These are phyloP conservation scores for Jimgerdemannia lactiflua DNA, from an alignment of 192 early-diverging fungal species.

Conservation along the genomic window DNA sequence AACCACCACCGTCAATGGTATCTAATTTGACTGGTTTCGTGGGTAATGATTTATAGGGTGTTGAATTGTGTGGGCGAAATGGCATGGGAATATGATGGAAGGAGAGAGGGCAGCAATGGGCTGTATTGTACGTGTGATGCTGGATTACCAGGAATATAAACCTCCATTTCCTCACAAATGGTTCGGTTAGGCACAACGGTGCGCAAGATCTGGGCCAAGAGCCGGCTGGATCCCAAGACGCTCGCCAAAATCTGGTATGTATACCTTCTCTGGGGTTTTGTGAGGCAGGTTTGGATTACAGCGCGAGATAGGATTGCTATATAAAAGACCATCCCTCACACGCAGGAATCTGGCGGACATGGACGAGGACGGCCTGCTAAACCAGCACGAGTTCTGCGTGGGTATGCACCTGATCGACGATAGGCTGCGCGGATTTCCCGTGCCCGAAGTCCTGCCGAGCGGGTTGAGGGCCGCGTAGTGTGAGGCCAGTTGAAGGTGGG, in stretches of 20 bases:
- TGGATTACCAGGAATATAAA: background rate
- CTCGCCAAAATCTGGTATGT: background rate
- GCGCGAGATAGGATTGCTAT: no score
- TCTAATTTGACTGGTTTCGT: background rate
- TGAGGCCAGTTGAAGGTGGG: no score
- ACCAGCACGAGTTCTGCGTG: slow-evolving; percentile 36
- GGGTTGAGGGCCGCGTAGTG: background rate
- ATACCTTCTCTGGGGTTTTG: background rate
- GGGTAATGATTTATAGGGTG: background rate
- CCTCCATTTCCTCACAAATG: background rate
- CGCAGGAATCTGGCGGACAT: slow-evolving; percentile 37
- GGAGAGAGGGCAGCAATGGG: no score
- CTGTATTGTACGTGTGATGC: no score
- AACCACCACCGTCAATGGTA: no score
- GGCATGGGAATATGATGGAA: no score
- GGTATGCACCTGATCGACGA: slow-evolving; percentile 48
- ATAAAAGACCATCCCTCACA: no score
- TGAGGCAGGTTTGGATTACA: no score
- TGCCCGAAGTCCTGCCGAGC: slow-evolving; percentile 31
- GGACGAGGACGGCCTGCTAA: slow-evolving; percentile 33
- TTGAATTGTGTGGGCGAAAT: no score
- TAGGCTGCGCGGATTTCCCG: slow-evolving; percentile 31
- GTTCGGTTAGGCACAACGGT: no score
- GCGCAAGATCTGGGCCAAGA: background rate
- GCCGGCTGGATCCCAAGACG: background rate